Conservation (phyloP, 495 filamentous ascomycete species). For the Elaphomyces granulatus region DNA sequence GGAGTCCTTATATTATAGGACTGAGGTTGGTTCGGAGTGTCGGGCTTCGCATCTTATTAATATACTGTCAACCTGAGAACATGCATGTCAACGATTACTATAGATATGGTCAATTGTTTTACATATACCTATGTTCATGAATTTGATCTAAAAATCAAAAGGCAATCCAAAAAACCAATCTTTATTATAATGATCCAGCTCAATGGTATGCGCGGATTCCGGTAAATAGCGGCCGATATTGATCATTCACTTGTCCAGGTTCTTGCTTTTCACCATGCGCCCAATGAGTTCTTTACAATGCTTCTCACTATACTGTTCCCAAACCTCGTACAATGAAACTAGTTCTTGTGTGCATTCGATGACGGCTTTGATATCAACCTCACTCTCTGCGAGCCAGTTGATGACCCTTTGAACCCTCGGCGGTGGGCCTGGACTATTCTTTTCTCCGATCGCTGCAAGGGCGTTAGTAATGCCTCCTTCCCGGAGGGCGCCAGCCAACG, state of each 20-base stretch:
- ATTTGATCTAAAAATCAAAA: too few relatives aligned
- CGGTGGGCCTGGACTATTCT: slow-evolving; percentile 21
- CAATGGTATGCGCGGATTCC: background rate
- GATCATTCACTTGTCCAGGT: slow-evolving; percentile 51
- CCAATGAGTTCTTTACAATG: slow-evolving; percentile 61
- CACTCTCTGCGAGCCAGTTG: slow-evolving; percentile 81
- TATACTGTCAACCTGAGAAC: too few relatives aligned
- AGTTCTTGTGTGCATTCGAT: slow-evolving; percentile 92
- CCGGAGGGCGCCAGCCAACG: slow-evolving; percentile 26
- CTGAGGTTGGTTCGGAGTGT: too few relatives aligned
- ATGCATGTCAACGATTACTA: too few relatives aligned
- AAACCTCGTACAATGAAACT: slow-evolving; percentile 85
- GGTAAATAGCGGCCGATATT: background rate
- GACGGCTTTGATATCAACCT: slow-evolving; percentile 80
- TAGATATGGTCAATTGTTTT: too few relatives aligned
- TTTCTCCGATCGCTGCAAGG: slow-evolving; percentile 22
- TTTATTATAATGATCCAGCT: too few relatives aligned
- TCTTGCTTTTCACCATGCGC: slow-evolving; percentile 69
- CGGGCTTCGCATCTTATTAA: too few relatives aligned
- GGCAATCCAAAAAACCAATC: too few relatives aligned
- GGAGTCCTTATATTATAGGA: too few relatives aligned
- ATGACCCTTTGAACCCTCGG: slow-evolving; percentile 59
- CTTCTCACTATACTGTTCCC: slow-evolving; percentile 84
- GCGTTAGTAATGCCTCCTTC: slow-evolving; percentile 28
- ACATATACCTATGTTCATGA: too few relatives aligned